phyloP scores from a whole-genome alignment of 768 basidiomycete species.

The Leucogyrophana mollusca region DNA sequence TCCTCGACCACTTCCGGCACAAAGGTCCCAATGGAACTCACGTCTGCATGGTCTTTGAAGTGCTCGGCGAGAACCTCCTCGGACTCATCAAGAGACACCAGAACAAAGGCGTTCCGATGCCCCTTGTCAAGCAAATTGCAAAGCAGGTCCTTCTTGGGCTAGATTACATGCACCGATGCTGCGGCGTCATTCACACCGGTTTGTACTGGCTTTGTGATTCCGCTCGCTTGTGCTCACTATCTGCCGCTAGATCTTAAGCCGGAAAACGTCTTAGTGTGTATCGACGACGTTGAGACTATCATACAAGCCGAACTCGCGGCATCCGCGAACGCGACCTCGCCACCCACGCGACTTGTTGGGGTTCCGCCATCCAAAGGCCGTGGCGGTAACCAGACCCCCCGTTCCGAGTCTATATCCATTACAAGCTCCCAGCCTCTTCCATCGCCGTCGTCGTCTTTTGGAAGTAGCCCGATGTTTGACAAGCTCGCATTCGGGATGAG shows the following conservation, averaged over 20 bases:
- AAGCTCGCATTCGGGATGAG: constrained; percentile 92
- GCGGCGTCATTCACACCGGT: constrained; percentile 96
- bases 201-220: constrained; percentile 15
- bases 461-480: constrained; percentile 73
- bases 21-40: constrained; percentile 96
- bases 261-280: constrained; percentile 95
- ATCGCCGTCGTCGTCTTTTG: constrained; percentile 74
- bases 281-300: constrained; percentile 94
- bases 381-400: constrained; percentile 94
- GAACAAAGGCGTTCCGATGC: constrained; percentile 95
- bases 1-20: constrained; percentile 97
- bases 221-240: constrained; percentile 6
- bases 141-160: constrained; percentile 94
- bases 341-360: constrained; percentile 72
- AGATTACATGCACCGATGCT: constrained; percentile 97
- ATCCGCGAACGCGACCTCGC: constrained; percentile 30
- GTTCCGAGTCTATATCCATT: constrained; percentile 79
- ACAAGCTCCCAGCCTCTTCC: constrained; percentile 94
- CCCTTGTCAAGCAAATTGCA: constrained; percentile 90
- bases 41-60: constrained; percentile 99
- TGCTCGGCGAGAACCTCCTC: constrained; percentile 93
- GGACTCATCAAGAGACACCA: constrained; percentile 98
- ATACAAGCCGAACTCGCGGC: constrained; percentile 77
- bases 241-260: constrained; percentile 79
- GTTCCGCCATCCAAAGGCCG: constrained; percentile 92